These are phyloP conservation scores for Spiraea crenata DNA, from an alignment of 331 rosid genomes.

Conservation along the genomic window DNA sequence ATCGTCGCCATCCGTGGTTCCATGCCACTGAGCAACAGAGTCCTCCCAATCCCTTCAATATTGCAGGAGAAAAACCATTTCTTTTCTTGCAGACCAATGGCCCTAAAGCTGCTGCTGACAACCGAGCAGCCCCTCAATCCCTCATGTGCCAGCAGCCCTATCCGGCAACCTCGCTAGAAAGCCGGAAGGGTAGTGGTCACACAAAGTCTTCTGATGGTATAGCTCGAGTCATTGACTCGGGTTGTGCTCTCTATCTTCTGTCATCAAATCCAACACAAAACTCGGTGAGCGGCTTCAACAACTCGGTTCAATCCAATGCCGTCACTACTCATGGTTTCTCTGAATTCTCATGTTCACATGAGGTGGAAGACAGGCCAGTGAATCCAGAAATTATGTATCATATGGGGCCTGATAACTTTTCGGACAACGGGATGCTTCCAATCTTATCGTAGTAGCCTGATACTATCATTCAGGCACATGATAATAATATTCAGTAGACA, in stretches of 20 bases:
- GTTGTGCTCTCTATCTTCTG: conserved; percentile 99
- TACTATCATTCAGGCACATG: not conserved
- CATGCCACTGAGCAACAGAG: conserved; percentile 33
- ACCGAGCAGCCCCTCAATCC: conserved; percentile 31
- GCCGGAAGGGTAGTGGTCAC: conserved; percentile 33
- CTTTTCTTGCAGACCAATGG: conserved; percentile 29
- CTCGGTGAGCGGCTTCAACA: conserved; percentile 35
- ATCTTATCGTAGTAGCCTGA: conserved; percentile 57
- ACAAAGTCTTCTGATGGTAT: conserved; percentile 30
- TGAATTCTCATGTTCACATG: conserved; percentile 29
- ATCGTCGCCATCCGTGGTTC: conserved; percentile 28
- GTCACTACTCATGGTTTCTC: conserved; percentile 18
- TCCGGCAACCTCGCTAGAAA: conserved; percentile 23
- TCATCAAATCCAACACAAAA: conserved; percentile 65
- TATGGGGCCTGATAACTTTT: conserved; percentile 46
- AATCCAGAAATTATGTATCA: conserved; percentile 45
- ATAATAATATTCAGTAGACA: not conserved
- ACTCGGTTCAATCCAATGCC: conserved; percentile 43
- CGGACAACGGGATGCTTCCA: conserved; percentile 52
- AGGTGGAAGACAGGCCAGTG: conserved; percentile 32
- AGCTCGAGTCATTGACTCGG: conserved; percentile 48
- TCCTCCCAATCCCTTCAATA: conserved; percentile 28
- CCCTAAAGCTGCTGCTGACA: conserved; percentile 6
- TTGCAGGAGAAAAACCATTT: conserved; percentile 27
- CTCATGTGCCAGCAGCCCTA: conserved; percentile 19